Evolutionary conservation across 108 stramenopile species (phyloP).

Genomic region (Skeletonema potamos): DNA sequence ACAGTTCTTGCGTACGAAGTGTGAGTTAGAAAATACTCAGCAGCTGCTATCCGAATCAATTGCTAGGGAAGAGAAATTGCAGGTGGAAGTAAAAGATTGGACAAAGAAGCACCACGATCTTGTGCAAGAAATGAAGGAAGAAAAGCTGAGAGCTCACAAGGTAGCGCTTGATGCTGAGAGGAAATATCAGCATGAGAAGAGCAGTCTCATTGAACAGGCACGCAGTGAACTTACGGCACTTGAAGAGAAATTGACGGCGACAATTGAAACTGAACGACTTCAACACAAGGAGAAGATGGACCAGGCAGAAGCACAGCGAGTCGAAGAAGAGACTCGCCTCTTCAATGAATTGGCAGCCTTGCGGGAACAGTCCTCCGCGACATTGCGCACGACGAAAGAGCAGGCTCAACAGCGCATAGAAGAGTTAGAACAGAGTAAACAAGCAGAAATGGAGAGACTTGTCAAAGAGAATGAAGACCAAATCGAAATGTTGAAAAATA

Average conservation of each 20-base stretch:
- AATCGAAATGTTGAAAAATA: slow-evolving; percentile 37
- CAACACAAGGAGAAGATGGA: slow-evolving; percentile 46
- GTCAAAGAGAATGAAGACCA: slow-evolving; percentile 43
- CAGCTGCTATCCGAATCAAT: slow-evolving; percentile 28
- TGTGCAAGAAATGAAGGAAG: slow-evolving; percentile 44
- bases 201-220: slow-evolving; percentile 32
- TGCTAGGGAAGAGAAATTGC: slow-evolving; percentile 29
- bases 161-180: slow-evolving; percentile 42
- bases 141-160: slow-evolving; percentile 30
- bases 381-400: slow-evolving; percentile 36
- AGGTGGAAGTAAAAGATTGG: slow-evolving; percentile 19
- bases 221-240: slow-evolving; percentile 30
- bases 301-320: slow-evolving; percentile 22
- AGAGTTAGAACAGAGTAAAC: slow-evolving; percentile 43
- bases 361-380: slow-evolving; percentile 26
- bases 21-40: slow-evolving; percentile 57
- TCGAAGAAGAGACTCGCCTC: slow-evolving; percentile 32
- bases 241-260: slow-evolving; percentile 27
- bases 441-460: slow-evolving; percentile 41
- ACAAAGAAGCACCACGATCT: slow-evolving; percentile 11
- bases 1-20: slow-evolving; percentile 66
- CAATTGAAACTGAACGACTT: slow-evolving; percentile 28
- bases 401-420: slow-evolving; percentile 37
- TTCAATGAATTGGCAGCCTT: slow-evolving; percentile 21
- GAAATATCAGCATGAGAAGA: slow-evolving; percentile 34